These are phyloP conservation scores for Arthrobotrys entomopaga DNA, from an alignment of 2,329 filamentous ascomycete species.

Conservation along the genomic window DNA sequence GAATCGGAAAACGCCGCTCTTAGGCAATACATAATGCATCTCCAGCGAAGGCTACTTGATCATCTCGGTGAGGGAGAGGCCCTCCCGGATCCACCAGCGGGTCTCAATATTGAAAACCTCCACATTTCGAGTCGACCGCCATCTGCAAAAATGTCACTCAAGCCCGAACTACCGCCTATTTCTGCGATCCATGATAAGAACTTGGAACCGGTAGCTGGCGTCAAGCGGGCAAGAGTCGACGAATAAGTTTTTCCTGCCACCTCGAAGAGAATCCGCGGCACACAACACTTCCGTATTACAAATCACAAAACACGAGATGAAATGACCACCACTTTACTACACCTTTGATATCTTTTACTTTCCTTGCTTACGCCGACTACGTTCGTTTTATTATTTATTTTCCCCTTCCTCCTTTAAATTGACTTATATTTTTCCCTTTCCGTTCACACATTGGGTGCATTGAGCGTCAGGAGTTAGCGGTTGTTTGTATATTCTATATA, in stretches of 20 bases:
- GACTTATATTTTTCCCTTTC: background rate
- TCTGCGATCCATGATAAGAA: slow-evolving; percentile 46
- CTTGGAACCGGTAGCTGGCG: slow-evolving; percentile 38
- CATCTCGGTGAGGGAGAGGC: slow-evolving; percentile 80
- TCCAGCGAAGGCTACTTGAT: slow-evolving; percentile 87
- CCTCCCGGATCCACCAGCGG: slow-evolving; percentile 81
- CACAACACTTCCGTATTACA: slow-evolving; percentile 7
- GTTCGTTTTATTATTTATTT: slow-evolving; percentile 9
- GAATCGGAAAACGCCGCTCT: slow-evolving; percentile 90
- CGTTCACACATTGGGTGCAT: slow-evolving; percentile 45
- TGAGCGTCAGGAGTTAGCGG: slow-evolving; percentile 55
- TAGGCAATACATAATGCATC: slow-evolving; percentile 88
- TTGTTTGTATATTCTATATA: slow-evolving; percentile 12
- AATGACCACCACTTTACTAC: slow-evolving; percentile 20
- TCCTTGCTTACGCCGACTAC: slow-evolving; percentile 12
- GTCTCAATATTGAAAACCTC: slow-evolving; percentile 65
- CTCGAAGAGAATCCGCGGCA: background rate
- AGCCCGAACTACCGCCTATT: slow-evolving; percentile 50
- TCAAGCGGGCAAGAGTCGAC: slow-evolving; percentile 51
- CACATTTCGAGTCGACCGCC: slow-evolving; percentile 48
- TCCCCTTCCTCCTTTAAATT: too few relatives aligned
- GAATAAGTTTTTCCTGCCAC: slow-evolving; percentile 28
- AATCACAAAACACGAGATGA: slow-evolving; percentile 8
- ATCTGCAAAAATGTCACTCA: slow-evolving; percentile 42
- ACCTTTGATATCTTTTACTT: slow-evolving; percentile 4